Evolutionary conservation across 495 filamentous ascomycete species (phyloP), one percentile per base, ranked within the genome.

Genomic region (Xylaria cubensis): DNA sequence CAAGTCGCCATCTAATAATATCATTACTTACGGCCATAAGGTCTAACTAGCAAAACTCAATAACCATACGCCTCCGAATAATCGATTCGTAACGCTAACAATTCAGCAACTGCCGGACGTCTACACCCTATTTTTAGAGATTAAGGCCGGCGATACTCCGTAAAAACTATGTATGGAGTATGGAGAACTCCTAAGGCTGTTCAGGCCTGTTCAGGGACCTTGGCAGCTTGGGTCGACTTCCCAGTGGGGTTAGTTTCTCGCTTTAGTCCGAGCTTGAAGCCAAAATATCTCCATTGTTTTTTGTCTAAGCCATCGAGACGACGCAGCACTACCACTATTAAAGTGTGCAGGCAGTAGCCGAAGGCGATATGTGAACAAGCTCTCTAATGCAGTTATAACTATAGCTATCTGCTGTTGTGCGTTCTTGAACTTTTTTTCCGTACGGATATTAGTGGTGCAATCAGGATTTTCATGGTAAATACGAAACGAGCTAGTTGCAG

Each of bases 111-210:
- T 50, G 44, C 63, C 42, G 44, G 24, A 34, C 73, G 69, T 32
- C 19, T 41, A n/a, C 51, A 39, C 21, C 53, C 65, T 67, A 67
- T 67, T 67, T 67, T 67, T 67, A 42, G 64, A 66, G 34, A 39
- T 19, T 15, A 67, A 10, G n/a, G 48, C 46, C 32, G 48, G 64
- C 32, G 42, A 67, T 53, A 24, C 39, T 42, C 39, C 39, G 48
- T 29, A 10, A 17, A 58, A 68, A 42, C 34, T 5, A 12, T 34
- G 64, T 9, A 12, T 51, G 48, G 46, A 55, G 48, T 32, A 8
- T 50, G 44, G 39, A 44, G 24, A 50, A 26, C 41, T 50, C 21
- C 39, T 32, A 34, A 21, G 19, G 7, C 29, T 32, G 19, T 44
- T 44, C 61, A 63, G 61, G 19, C 2, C 29, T 32, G 19, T 44